These are phyloP conservation scores for Spiromastix sp. DNA, from an alignment of 2,329 filamentous ascomycete species.

Conservation along the genomic window DNA sequence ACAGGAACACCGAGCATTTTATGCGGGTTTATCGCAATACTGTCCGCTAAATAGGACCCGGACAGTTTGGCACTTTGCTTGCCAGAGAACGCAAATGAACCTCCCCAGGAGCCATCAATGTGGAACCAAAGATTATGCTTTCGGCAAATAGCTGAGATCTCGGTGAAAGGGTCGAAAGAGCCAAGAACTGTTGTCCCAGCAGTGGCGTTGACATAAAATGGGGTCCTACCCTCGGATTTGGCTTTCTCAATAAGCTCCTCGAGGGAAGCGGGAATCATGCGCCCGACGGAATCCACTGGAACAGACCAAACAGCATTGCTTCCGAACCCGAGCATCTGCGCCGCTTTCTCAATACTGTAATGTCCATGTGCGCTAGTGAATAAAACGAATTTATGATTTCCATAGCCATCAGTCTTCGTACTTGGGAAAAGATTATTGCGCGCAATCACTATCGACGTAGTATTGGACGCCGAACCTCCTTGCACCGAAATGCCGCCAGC, in stretches of 20 bases:
- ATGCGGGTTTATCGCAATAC: slow-evolving; percentile 82
- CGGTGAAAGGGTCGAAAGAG: slow-evolving; percentile 70
- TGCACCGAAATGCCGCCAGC: slow-evolving; percentile 65
- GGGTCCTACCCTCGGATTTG: slow-evolving; percentile 59
- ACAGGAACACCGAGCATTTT: slow-evolving; percentile 93
- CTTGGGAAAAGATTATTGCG: slow-evolving; percentile 75
- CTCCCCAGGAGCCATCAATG: slow-evolving; percentile 87
- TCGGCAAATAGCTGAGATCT: slow-evolving; percentile 60
- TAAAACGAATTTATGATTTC: slow-evolving; percentile 55
- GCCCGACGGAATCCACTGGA: slow-evolving; percentile 59
- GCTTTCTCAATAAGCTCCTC: slow-evolving; percentile 52
- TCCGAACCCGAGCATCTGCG: slow-evolving; percentile 81
- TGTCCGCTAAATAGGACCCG: slow-evolving; percentile 66
- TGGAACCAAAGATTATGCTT: slow-evolving; percentile 77
- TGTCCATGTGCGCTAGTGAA: slow-evolving; percentile 88
- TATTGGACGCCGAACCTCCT: slow-evolving; percentile 76
- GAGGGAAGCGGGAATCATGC: slow-evolving; percentile 60
- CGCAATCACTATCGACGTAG: slow-evolving; percentile 75
- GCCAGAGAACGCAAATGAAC: slow-evolving; percentile 66
- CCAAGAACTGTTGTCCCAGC: slow-evolving; percentile 90
- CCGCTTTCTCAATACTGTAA: slow-evolving; percentile 90
- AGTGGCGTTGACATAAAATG: slow-evolving; percentile 91
- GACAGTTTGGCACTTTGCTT: slow-evolving; percentile 53
- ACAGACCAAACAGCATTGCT: slow-evolving; percentile 62
- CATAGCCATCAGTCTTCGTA: slow-evolving; percentile 65